Percentiles rank a stretch among this genome's conserved stretches.
These are phyloP conservation scores for Colletotrichum somersetense DNA, from an alignment of 2,329 filamentous ascomycete species.

Conservation along the genomic window DNA sequence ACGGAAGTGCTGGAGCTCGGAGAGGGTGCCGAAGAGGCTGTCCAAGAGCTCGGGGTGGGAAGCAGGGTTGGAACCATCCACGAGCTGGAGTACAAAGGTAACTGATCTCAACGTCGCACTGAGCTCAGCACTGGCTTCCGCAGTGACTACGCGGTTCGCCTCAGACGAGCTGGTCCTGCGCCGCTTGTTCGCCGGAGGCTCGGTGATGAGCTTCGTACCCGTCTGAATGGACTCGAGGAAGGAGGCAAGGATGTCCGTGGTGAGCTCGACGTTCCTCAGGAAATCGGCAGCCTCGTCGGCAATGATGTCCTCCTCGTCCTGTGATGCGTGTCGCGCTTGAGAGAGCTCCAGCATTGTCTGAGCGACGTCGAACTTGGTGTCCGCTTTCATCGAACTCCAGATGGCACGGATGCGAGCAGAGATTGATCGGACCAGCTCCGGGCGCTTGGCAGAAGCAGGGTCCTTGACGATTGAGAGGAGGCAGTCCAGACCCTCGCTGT, in stretches of 20 bases:
- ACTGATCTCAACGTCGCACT: slow-evolving; percentile 78
- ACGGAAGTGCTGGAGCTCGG: slow-evolving; percentile 87
- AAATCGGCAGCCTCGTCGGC: slow-evolving; percentile 77
- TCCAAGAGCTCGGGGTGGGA: slow-evolving; percentile 82
- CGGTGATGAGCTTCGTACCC: slow-evolving; percentile 78
- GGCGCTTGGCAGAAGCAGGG: slow-evolving; percentile 54
- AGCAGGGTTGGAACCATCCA: slow-evolving; percentile 83
- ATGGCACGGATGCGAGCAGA: slow-evolving; percentile 78
- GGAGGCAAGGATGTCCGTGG: slow-evolving; percentile 76
- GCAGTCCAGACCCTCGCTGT: slow-evolving; percentile 63
- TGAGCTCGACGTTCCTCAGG: slow-evolving; percentile 78
- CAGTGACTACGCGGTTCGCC: slow-evolving; percentile 69
- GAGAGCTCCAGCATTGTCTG: slow-evolving; percentile 73
- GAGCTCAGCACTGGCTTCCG: slow-evolving; percentile 74
- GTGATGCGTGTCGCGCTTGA: slow-evolving; percentile 61
- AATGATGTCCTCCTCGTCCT: slow-evolving; percentile 53
- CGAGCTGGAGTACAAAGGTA: slow-evolving; percentile 88
- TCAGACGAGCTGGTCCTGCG: slow-evolving; percentile 83
- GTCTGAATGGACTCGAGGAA: slow-evolving; percentile 82
- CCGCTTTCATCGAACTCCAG: slow-evolving; percentile 79
- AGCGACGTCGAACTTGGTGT: slow-evolving; percentile 70
- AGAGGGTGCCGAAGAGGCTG: slow-evolving; percentile 85
- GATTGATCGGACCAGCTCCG: slow-evolving; percentile 71
- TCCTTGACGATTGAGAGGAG: slow-evolving; percentile 63
- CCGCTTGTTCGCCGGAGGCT: slow-evolving; percentile 81